These are phyloP conservation scores for Scorias spongiosa DNA, from an alignment of 2,329 filamentous ascomycete genomes.

Conservation along the genomic window DNA sequence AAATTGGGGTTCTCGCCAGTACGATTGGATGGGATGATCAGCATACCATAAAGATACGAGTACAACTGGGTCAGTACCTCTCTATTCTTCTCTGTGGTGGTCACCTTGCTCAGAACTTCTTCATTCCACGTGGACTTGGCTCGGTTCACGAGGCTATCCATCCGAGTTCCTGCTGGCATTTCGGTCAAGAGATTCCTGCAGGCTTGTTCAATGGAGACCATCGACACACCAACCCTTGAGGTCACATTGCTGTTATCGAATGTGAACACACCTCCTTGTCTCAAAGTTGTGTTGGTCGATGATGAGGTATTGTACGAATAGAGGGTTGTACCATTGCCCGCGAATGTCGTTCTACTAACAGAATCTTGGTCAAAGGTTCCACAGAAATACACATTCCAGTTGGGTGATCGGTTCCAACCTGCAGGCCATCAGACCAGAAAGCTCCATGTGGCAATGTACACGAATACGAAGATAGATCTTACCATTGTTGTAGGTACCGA, in stretches of 20 bases:
- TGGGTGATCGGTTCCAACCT: constrained; percentile 44
- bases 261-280: constrained; percentile 32
- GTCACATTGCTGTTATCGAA: constrained; percentile 27
- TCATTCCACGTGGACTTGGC: constrained; percentile 42
- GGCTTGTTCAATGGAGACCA: constrained; percentile 45
- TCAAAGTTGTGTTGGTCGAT: constrained; percentile 3
- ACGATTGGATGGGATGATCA: constrained; percentile 51
- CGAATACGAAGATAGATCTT: background rate
- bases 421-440: background rate
- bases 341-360: constrained; percentile 15
- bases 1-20: constrained; percentile 55
- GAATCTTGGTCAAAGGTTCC: constrained; percentile 38
- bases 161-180: constrained; percentile 27
- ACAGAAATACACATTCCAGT: constrained; percentile 47
- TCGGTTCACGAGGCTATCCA: constrained; percentile 9
- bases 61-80: constrained; percentile 29
- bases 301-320: constrained; percentile 12
- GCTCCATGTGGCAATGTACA: no score
- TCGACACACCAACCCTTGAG: constrained; percentile 50
- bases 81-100: constrained; percentile 19
- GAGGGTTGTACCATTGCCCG: constrained; percentile 18
- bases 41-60: constrained; percentile 53
- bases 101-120: constrained; percentile 44
- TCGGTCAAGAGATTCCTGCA: constrained; percentile 44
- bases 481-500: constrained; percentile 44